Conservation (phyloP, 306 rosid genomes). For the Castanospermum australe region DNA sequence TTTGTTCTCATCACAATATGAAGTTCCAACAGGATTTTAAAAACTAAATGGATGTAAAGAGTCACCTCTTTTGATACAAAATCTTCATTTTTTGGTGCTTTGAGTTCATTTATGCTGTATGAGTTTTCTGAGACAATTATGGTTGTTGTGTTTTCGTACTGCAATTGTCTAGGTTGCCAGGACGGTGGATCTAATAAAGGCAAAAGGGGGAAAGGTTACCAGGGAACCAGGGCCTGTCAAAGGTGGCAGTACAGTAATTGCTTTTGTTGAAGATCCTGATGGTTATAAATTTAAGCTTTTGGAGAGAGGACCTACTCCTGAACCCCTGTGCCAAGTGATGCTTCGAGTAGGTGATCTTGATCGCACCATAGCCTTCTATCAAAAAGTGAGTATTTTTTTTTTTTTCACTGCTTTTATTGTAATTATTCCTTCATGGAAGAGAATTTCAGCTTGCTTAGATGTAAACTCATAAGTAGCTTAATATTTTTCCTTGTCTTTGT, state of each 20-base stretch:
- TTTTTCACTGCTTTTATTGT: conserved; percentile 8
- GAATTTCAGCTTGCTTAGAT: background rate
- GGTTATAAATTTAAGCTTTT: conserved; percentile 86
- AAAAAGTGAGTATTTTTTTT: conserved; percentile 58
- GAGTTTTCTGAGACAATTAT: background rate
- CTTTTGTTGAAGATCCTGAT: conserved; percentile 88
- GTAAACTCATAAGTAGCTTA: conserved; percentile 15
- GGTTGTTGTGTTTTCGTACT: background rate
- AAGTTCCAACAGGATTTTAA: background rate
- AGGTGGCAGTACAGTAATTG: conserved; percentile 63
- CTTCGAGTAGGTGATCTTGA: conserved; percentile 92
- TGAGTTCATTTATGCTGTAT: background rate
- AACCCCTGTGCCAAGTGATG: conserved; percentile 89
- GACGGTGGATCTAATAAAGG: conserved; percentile 72
- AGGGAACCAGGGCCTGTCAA: conserved; percentile 73
- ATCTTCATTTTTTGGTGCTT: background rate
- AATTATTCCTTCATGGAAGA: conserved; percentile 14
- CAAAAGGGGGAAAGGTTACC: conserved; percentile 80
- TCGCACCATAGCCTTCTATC: conserved; percentile 71
- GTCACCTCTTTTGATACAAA: background rate
- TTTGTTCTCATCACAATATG: background rate
- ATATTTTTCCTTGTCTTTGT: conserved; percentile 17
- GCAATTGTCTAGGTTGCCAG: conserved; percentile 54
- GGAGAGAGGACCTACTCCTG: conserved; percentile 75
- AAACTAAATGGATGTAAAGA: background rate